These are phyloP conservation scores for Talaromyces wortmannii DNA, from an alignment of 495 filamentous ascomycete species.

Conservation along the genomic window DNA sequence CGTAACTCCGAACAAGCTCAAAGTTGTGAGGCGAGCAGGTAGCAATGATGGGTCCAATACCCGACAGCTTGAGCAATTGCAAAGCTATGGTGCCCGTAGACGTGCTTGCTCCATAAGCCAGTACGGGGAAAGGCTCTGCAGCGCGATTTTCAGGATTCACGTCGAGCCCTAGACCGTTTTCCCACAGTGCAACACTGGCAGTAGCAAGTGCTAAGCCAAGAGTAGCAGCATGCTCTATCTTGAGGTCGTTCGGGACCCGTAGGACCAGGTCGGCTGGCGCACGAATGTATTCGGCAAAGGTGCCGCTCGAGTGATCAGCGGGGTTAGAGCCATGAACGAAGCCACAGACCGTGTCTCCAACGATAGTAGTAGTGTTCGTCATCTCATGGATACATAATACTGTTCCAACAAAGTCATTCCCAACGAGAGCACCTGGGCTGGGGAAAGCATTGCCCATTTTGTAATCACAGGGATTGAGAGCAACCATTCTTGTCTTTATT, in stretches of 20 bases:
- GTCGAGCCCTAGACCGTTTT: slow-evolving; percentile 2
- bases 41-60: slow-evolving; percentile 31
- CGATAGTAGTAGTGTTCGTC: background rate
- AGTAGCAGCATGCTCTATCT: slow-evolving; percentile 20
- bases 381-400: slow-evolving; percentile 18
- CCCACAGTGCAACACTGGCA: background rate
- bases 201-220: slow-evolving; percentile 12
- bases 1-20: slow-evolving; percentile 40
- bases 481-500: slow-evolving; percentile 26
- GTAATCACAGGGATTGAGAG: slow-evolving; percentile 39
- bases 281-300: slow-evolving; percentile 33
- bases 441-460: slow-evolving; percentile 32
- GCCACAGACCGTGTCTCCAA: slow-evolving; percentile 1
- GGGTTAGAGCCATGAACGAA: slow-evolving; percentile 7
- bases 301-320: slow-evolving; percentile 13
- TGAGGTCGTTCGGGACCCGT: slow-evolving; percentile 19
- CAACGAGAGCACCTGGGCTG: slow-evolving; percentile 23
- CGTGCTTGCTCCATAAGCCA: slow-evolving; percentile 25
- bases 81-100: slow-evolving; percentile 21
- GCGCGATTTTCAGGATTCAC: slow-evolving; percentile 7
- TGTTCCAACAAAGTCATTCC: slow-evolving; percentile 37
- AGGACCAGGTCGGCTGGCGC: slow-evolving; percentile 24
- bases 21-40: slow-evolving; percentile 53
- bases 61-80: slow-evolving; percentile 21
- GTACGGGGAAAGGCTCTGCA: slow-evolving; percentile 13